Percentiles rank a stretch among this genome's conserved stretches.
phyloP scores from a whole-genome alignment of 192 early-diverging fungal species.

The Entrophospora sp. region DNA sequence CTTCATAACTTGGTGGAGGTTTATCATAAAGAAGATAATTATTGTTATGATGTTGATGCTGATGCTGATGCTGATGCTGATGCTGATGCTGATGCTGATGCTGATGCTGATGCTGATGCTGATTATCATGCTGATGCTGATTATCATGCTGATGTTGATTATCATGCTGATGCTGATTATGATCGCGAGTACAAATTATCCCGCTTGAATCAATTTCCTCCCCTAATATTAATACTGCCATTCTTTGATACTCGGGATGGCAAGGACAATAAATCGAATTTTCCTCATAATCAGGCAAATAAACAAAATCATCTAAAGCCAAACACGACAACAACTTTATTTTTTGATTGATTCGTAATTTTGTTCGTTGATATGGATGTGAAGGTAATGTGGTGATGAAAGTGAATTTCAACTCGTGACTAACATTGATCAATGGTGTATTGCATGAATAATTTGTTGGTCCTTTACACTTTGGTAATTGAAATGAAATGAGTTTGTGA shows the following conservation, averaged over 20 bases:
- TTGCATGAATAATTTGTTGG: background rate
- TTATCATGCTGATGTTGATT: no score
- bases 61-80: no score
- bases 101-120: no score
- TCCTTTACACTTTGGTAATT: constrained; percentile 2
- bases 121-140: no score
- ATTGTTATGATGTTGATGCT: no score
- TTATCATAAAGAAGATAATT: no score
- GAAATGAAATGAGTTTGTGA: constrained; percentile 4
- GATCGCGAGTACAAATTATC: no score
- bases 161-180: no score
- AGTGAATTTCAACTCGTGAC: background rate
- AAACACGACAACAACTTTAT: background rate
- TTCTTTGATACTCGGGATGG: constrained; percentile 7
- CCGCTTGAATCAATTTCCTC: no score
- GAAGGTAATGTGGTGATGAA: background rate
- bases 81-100: no score
- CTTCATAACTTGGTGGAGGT: no score
- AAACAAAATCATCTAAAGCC: background rate
- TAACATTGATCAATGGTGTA: background rate
- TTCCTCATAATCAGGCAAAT: constrained; percentile 2
- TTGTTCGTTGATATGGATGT: background rate
- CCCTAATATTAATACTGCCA: background rate
- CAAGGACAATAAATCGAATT: background rate
- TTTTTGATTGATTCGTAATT: background rate